Evolutionary conservation across 495 filamentous ascomycete species (phyloP), one percentile per base, ranked within the genome.

Genomic region (Aspergillus homomorphus): DNA sequence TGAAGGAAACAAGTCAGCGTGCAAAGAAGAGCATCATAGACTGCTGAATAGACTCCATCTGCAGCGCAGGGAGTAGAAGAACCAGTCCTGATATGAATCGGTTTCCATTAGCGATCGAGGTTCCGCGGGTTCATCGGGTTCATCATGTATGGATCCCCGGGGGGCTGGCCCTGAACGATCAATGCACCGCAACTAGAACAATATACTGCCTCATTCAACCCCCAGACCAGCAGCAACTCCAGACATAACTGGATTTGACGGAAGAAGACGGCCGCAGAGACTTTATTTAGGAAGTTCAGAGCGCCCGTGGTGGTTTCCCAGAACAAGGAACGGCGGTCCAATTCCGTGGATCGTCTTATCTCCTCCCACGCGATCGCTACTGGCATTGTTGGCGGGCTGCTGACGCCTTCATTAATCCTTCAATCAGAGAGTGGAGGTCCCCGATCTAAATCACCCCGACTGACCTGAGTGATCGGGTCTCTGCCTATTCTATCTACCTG

Each of bases 311-410:
- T 63, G 58, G 58, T 49, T 38, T 60, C 56, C 45, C 2, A 55
- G 53, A 52, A 62, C 61, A 66, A 60, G 64, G 61, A 63, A 66
- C 58, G 57, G 56, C 61, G 52, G 61, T 59, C 53, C 58, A 56
- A 53, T 59, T 66, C 64, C 64, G 56, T 66, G 64, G 64, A 63
- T 66, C 60, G 56, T 54, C 59, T 38, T 55, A 51, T 53, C 26
- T 51, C 42, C 51, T 59, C 54, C 51, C 55, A 51, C 55, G 55
- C 55, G 52, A 62, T 58, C 62, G 56, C 58, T 9, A 12, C 26
- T 28, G 26, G 26, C 26, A 28, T 51, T 64, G 62, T 44, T 44
- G 45, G 56, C 52, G 38, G 58, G 54, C 33, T 59, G 62, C 57
- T 63, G 62, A 61, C 55, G 16, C 43, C 18, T 18, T 46, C 45